These are phyloP conservation scores for Lonicera japonica DNA, from an alignment of 129 eudicot genomes.

Conservation along the genomic window DNA sequence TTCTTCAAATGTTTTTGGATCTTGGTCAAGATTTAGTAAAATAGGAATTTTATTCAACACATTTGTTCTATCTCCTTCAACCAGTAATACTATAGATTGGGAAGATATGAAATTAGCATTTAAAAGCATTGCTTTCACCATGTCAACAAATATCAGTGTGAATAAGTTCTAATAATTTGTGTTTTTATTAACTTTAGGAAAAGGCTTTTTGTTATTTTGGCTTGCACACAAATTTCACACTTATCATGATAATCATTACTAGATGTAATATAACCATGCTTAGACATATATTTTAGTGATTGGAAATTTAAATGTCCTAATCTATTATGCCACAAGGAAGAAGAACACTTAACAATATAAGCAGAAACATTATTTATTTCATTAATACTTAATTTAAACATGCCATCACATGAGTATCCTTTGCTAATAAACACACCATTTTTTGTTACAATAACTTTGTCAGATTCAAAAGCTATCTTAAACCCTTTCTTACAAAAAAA, in stretches of 20 bases:
- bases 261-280: conserved; percentile 1
- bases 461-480: conserved; percentile 11
- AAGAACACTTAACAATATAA: conserved; percentile 5
- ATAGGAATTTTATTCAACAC: too few species aligned
- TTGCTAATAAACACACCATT: conserved; percentile 9
- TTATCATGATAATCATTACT: not conserved
- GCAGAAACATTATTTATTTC: too few species aligned
- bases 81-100: too few species aligned
- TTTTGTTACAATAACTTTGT: conserved; percentile 12
- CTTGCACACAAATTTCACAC: conserved; percentile 22
- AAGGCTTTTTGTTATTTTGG: conserved; percentile 9
- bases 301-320: conserved; percentile 17
- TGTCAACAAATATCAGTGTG: conserved; percentile 12
- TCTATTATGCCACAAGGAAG: conserved; percentile 5
- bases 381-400: too few species aligned
- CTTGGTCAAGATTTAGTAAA: too few species aligned
- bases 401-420: conserved; percentile 4
- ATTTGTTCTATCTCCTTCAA: too few species aligned
- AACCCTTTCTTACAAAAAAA: conserved; percentile 12
- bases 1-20: too few species aligned
- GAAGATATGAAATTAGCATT: too few species aligned
- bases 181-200: conserved; percentile 10
- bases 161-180: conserved; percentile 5
- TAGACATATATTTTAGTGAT: too few species aligned
- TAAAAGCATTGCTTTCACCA: too few species aligned